Base-by-base conservation (phyloP, 2,329 filamentous ascomycete species). In the Coniochaeta prunicola region DNA sequence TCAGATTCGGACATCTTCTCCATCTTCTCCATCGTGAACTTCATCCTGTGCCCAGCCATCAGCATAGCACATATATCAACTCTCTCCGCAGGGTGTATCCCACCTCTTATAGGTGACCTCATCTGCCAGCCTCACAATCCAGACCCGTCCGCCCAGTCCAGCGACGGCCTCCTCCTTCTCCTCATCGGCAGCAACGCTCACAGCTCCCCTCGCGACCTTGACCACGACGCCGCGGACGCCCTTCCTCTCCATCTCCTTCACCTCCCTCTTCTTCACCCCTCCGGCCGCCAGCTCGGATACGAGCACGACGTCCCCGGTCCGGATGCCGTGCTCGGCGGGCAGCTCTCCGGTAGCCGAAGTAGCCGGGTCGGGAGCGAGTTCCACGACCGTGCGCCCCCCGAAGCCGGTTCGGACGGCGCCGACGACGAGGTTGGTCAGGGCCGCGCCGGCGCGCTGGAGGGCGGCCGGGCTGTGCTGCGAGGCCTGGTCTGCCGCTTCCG, bases 341-440 rank as follows among this genome's bases (percentile, higher is more conserved):
- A 64, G 66, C 19, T 56, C 59, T 19, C 56, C 56, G 24, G 59
- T 60, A 4, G 74, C 72, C 4, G 82, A 79, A 1, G 88, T 82
- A 0, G 97, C 93, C 0, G 85, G 77, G 17, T 76, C 76, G 1
- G 75, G 72, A 1, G 76, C 77, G 6, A 99, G 84, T 71, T 97
- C 92, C 3, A 97, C 77, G 1, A 99, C 88, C 0, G 90, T 91
- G 63, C 91, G 90, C n/a, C 94, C 94, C 17, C 92, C 94, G 38
- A 97, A 79, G 0, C 94, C 94, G 0, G 94, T 99, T 31, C 92
- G 87, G 69, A 90, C 89, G 19, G 89, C 87, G 12, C 82, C 78
- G 34, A 96, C 77, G 33, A 83, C 76, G 9, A 97, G 83, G 72
- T 92, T 93, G 17, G 86, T 84, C 66, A 94, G 79, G 33, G 91